A percentile compares a stretch with the other conserved stretches of the same genome.
These are phyloP conservation scores for Lichtheimia ornata DNA, from an alignment of 371 early-diverging fungal genomes.

Conservation along the genomic window DNA sequence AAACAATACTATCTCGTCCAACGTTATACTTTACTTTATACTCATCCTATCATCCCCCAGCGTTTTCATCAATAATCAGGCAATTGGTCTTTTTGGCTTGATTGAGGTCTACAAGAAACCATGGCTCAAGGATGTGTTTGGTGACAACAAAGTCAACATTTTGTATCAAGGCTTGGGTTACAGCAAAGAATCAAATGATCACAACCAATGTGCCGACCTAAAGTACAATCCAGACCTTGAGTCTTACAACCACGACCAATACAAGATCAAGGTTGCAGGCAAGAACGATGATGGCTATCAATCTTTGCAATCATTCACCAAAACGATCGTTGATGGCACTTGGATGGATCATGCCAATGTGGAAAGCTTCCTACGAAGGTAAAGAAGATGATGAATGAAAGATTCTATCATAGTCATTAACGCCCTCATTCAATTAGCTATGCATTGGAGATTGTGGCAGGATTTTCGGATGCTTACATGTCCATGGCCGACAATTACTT, in stretches of 20 bases:
- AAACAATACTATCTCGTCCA: no score
- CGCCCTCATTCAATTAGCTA: not conserved
- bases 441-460: constrained; percentile 30
- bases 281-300: no score
- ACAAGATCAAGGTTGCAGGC: not conserved
- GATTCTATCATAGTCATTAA: not conserved
- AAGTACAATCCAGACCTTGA: not conserved
- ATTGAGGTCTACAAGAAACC: constrained; percentile 16
- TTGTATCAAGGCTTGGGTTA: constrained; percentile 16
- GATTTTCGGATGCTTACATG: constrained; percentile 33
- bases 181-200: constrained; percentile 10
- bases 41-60: not conserved
- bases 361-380: no score
- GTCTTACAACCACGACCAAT: not conserved
- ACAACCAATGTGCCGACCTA: constrained; percentile 14
- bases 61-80: constrained; percentile 17
- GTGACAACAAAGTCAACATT: constrained; percentile 8
- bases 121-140: constrained; percentile 20
- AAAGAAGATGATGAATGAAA: no score
- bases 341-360: no score
- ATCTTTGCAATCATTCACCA: no score
- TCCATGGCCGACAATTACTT: constrained; percentile 35
- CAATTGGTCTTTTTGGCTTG: constrained; percentile 20
- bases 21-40: not conserved
- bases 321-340: no score